Base-by-base conservation (phyloP, 2,329 filamentous ascomycete genomes). In the Myriosclerotinia duriaeana region DNA sequence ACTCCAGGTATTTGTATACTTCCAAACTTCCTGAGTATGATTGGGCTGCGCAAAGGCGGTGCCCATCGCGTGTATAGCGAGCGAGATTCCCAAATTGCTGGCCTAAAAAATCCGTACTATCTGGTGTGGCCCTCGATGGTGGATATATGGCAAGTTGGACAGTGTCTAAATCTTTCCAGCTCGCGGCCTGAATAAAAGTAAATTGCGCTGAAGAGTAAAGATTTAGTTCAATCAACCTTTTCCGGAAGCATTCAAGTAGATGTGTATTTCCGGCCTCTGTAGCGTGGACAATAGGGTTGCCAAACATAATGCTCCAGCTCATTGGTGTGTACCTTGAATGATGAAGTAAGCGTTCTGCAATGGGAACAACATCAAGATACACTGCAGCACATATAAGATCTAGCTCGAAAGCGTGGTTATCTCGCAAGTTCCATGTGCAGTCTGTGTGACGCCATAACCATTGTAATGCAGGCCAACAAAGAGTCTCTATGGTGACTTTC, bases 141-240 rank as follows among this genome's bases (percentile, higher is more conserved):
- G 66, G 64, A 40, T 66, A 70, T n/a, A 66, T 20, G 3, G 69
- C 64, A 34, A 66, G 44, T 14, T 46, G 46, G 38, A 69, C 15
- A 11, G 69, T 65, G 1, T 55, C 44, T 34, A 66, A 64, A 59
- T 71, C 68, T 64, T 58, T 65, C n/a, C 15, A 5, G 54, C 26
- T 67, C 5, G 44, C 56, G 5, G 68, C 68, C 22, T 2, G n/a
- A n/a, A n/a, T n/a, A n/a, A n/a, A n/a, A n/a, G n/a, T n/a, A n/a
- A n/a, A n/a, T n/a, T n/a, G n/a, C n/a, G n/a, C n/a, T n/a, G n/a
- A 26, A 26, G 2, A 30, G 11, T 6, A 8, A 58, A 2, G 6
- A 34, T 26, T 38, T 59, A 14, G 5, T 15, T 58, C 40, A 14
- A 44, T 0, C 8, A 8, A 12, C 22, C 14, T 58, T 3, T 64